Evolutionary conservation across 495 filamentous ascomycete genomes (phyloP), one percentile per base, ranked within the genome.

Genomic region (Usnea hakonensis): DNA sequence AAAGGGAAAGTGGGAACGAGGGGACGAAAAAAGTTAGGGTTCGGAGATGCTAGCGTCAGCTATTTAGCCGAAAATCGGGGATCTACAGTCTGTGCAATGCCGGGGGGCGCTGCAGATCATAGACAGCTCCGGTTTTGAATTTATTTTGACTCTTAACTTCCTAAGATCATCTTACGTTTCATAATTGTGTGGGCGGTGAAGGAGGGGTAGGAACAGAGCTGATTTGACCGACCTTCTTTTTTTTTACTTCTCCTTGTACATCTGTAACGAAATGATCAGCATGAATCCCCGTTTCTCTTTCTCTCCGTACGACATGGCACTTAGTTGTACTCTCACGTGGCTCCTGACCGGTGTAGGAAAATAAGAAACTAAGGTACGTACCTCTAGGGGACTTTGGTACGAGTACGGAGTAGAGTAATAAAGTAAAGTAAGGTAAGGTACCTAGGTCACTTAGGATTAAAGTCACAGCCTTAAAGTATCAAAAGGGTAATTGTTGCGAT

Each of bases 161-260:
- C n/a, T n/a, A n/a, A 50, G 46, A 50, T 50, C 46, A n/a, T n/a
- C 38, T 32, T 19, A 46, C 26, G 60, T 56, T 52, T 54, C 63
- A 64, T 50, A 38, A 48, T 21, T 28, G 57, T 38, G 54, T 65
- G 63, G 13, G 13, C 13, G 23, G 46, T 50, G 26, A 28, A 50
- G 46, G 46, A 65, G 63, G 48, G 60, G 60, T 36, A 55, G 14
- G 13, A 28, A 46, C 11, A 36, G 14, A 37, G 33, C 1, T 61
- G 59, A 55, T 55, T 61, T 21, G 14, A 43, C 38, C 26, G n/a
- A n/a, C n/a, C n/a, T n/a, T n/a, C n/a, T n/a, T 43, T 32, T 32
- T 32, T 35, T 32, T 26, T 21, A 8, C 19, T 36, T 30, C 19
- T 37, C 57, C 14, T 41, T 6, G 23, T 23, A 7, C n/a, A 37